Evolutionary conservation across 2,329 filamentous ascomycete species (phyloP).

Genomic region (Clonostachys rosea): DNA sequence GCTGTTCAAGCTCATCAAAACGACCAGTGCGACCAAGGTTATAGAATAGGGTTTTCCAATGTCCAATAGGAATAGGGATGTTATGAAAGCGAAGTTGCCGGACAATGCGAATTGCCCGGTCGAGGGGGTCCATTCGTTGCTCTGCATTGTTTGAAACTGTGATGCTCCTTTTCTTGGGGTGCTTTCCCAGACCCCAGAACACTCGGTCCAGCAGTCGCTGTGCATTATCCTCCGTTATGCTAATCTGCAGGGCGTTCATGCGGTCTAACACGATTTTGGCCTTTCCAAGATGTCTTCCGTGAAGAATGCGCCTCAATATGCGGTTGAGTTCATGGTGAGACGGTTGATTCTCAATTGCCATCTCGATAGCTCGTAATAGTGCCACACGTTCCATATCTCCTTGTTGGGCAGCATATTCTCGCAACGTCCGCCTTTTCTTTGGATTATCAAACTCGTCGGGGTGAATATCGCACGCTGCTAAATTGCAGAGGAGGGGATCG

Average conservation of each 20-base stretch:
- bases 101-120: slow-evolving; percentile 20
- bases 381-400: slow-evolving; percentile 31
- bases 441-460: slow-evolving; percentile 50
- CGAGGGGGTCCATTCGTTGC: slow-evolving; percentile 13
- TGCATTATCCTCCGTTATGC: slow-evolving; percentile 18
- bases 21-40: slow-evolving; percentile 36
- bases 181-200: slow-evolving; percentile 18
- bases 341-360: slow-evolving; percentile 8
- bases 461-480: slow-evolving; percentile 46
- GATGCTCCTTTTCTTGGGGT: slow-evolving; percentile 12
- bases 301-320: slow-evolving; percentile 8
- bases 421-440: slow-evolving; percentile 30
- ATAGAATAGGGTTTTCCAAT: slow-evolving; percentile 38
- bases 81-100: slow-evolving; percentile 20
- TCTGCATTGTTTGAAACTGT: slow-evolving; percentile 2
- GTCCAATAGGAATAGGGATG: slow-evolving; percentile 24
- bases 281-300: slow-evolving; percentile 9
- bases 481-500: slow-evolving; percentile 36
- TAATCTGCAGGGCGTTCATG: slow-evolving; percentile 21
- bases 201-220: slow-evolving; percentile 13
- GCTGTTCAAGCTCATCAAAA: slow-evolving; percentile 36
- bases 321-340: slow-evolving; percentile 15
- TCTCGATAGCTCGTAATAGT: slow-evolving; percentile 32
- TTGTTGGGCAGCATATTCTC: slow-evolving; percentile 25
- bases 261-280: slow-evolving; percentile 19